Percentiles rank a stretch among this genome's conserved stretches.
Conservation (phyloP, 2,329 filamentous ascomycete genomes). For the Phymatotrichopsis omnivora region DNA sequence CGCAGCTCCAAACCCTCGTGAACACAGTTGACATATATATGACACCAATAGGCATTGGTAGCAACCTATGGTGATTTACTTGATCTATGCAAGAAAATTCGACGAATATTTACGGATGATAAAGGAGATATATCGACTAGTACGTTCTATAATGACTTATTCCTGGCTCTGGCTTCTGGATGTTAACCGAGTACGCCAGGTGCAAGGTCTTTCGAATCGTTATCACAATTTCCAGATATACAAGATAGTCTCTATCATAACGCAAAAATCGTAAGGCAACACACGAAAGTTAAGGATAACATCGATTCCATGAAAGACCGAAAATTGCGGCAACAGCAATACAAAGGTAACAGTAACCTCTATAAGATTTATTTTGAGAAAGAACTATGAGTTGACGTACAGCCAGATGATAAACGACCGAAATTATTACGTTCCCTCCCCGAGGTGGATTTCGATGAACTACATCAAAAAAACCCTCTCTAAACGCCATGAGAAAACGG, state of each 20-base stretch:
- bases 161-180: too few species aligned
- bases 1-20: too few species aligned
- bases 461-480: slow-evolving; percentile 1
- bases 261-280: slow-evolving; percentile 7
- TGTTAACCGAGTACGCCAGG: slow-evolving; percentile 1
- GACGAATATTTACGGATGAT: slow-evolving; percentile 3
- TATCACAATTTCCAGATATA: slow-evolving; percentile 1
- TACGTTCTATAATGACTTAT: too few species aligned
- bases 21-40: not conserved
- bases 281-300: slow-evolving; percentile 9
- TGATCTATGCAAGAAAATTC: slow-evolving; percentile 2
- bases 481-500: slow-evolving; percentile 4
- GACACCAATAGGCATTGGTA: slow-evolving; percentile 4
- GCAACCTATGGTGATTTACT: slow-evolving; percentile 9
- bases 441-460: slow-evolving; percentile 4
- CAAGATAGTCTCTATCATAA: slow-evolving; percentile 5
- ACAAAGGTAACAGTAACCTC: slow-evolving; percentile 1
- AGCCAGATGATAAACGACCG: slow-evolving; percentile 5
- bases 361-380: too few species aligned
- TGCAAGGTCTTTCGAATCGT: slow-evolving; percentile 9
- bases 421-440: slow-evolving; percentile 7
- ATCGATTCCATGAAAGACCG: slow-evolving; percentile 2
- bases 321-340: too few species aligned
- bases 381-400: not conserved
- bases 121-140: slow-evolving; percentile 4